These are phyloP conservation scores for Russula abietina DNA, from an alignment of 768 basidiomycete genomes.

Conservation along the genomic window DNA sequence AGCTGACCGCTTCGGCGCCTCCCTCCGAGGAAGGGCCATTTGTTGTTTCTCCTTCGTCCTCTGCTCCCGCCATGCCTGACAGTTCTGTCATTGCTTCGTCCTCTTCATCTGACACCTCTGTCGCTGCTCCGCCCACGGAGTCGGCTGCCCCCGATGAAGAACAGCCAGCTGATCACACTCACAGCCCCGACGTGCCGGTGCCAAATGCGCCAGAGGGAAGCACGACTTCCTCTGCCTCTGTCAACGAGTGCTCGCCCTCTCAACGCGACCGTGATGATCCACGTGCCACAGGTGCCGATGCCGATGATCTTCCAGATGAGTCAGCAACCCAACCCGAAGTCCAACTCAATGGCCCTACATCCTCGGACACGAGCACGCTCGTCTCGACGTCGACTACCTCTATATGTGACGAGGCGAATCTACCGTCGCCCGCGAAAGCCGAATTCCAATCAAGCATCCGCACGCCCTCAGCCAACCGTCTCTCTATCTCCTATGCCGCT, in stretches of 20 bases:
- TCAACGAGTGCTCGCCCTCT: slow-evolving; percentile 14
- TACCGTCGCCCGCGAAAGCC: slow-evolving; percentile 29
- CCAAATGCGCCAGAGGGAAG: slow-evolving; percentile 20
- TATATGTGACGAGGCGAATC: slow-evolving; percentile 19
- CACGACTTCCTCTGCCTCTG: slow-evolving; percentile 19
- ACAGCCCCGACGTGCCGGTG: slow-evolving; percentile 23
- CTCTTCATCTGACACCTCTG: slow-evolving; percentile 22
- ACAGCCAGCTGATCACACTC: slow-evolving; percentile 23
- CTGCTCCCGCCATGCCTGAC: slow-evolving; percentile 21
- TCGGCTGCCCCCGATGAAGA: slow-evolving; percentile 21
- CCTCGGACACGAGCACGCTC: slow-evolving; percentile 23
- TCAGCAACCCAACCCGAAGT: slow-evolving; percentile 21
- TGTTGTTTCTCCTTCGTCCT: slow-evolving; percentile 22
- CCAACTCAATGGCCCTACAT: slow-evolving; percentile 19
- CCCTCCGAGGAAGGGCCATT: slow-evolving; percentile 17
- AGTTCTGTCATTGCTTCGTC: slow-evolving; percentile 22
- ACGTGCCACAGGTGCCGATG: slow-evolving; percentile 11
- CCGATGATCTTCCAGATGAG: slow-evolving; percentile 19
- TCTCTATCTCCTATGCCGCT: slow-evolving; percentile 95
- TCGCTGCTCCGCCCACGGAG: slow-evolving; percentile 24
- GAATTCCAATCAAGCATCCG: slow-evolving; percentile 30
- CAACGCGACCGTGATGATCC: slow-evolving; percentile 12
- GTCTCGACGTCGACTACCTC: slow-evolving; percentile 19
- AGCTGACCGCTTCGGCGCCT: slow-evolving; percentile 17
- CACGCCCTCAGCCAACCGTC: slow-evolving; percentile 68